These are phyloP conservation scores for Phytophthora idaei DNA, from an alignment of 352 stramenopile species.

Conservation along the genomic window DNA sequence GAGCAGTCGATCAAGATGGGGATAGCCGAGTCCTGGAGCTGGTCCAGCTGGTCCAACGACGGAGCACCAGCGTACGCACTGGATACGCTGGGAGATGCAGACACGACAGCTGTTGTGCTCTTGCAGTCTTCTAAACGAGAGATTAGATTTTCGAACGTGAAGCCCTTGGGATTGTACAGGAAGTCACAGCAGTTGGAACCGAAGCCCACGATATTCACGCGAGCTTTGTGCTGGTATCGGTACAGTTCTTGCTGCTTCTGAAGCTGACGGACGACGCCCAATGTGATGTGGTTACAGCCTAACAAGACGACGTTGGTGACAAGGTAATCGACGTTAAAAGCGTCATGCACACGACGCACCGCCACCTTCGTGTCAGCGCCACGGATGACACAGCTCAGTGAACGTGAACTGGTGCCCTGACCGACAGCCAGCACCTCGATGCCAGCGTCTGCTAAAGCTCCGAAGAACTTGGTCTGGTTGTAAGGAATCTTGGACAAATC, in stretches of 20 bases:
- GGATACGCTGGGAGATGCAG: conserved; percentile 16
- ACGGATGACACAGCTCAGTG: conserved; percentile 76
- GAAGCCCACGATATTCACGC: conserved; percentile 73
- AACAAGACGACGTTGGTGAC: conserved; percentile 76
- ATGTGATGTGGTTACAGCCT: conserved; percentile 75
- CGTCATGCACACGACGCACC: conserved; percentile 78
- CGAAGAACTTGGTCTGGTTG: conserved; percentile 82
- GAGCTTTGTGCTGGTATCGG: conserved; percentile 68
- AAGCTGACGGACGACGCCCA: conserved; percentile 66
- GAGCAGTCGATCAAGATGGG: conserved; percentile 80
- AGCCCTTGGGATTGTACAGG: conserved; percentile 58
- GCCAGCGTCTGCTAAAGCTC: conserved; percentile 66
- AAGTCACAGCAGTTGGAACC: conserved; percentile 68
- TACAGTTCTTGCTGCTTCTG: conserved; percentile 67
- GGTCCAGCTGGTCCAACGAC: conserved; percentile 56
- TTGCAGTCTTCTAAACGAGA: conserved; percentile 49
- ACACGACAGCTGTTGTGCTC: conserved; percentile 37
- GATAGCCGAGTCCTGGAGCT: conserved; percentile 70
- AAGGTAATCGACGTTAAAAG: conserved; percentile 81
- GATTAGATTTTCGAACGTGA: conserved; percentile 55
- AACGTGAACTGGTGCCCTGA: conserved; percentile 81
- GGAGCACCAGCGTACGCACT: conserved; percentile 46
- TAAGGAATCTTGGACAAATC: conserved; percentile 75
- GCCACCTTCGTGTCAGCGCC: conserved; percentile 74
- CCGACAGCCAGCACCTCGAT: conserved; percentile 77